These are phyloP conservation scores for Kluyveromyces starmeri DNA, from an alignment of 805 yeast genomes.

Conservation along the genomic window DNA sequence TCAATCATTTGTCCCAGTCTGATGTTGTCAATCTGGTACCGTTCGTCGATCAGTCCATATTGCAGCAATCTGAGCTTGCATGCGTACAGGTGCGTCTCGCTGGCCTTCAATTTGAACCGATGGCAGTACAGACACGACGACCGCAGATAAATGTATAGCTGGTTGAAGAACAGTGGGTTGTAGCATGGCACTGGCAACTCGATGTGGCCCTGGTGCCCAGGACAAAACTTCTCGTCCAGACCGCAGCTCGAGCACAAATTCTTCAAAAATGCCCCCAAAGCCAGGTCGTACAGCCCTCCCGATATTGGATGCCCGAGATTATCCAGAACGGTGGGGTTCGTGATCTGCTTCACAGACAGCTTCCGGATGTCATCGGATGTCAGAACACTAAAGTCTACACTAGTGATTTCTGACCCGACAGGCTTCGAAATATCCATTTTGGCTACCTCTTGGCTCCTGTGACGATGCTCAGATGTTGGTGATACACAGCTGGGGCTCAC, in stretches of 20 bases:
- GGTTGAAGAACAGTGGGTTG: constrained; percentile 90
- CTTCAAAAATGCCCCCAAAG: constrained; percentile 88
- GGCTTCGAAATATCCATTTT: constrained; percentile 94
- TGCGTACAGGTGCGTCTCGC: constrained; percentile 66
- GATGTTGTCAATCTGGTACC: constrained; percentile 62
- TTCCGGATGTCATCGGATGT: constrained; percentile 74
- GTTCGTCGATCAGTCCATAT: constrained; percentile 78
- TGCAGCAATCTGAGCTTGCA: constrained; percentile 78
- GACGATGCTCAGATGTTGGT: too few relatives aligned
- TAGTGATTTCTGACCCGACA: constrained; percentile 84
- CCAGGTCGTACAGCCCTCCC: constrained; percentile 88
- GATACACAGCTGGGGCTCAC: too few relatives aligned
- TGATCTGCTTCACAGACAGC: constrained; percentile 89
- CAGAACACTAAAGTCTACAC: constrained; percentile 87
- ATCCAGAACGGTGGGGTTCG: constrained; percentile 93
- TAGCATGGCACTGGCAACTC: constrained; percentile 93
- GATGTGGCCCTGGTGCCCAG: constrained; percentile 98
- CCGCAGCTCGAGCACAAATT: constrained; percentile 95
- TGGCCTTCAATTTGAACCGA: constrained; percentile 58
- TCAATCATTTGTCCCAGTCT: constrained; percentile 24
- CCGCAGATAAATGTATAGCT: constrained; percentile 76
- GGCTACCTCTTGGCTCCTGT: background rate
- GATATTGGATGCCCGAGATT: constrained; percentile 91
- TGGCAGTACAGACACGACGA: constrained; percentile 87
- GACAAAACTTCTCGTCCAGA: constrained; percentile 85